A percentile compares a stretch with the other conserved stretches of the same genome.
Evolutionary conservation across 768 basidiomycete species (phyloP).

Genomic region (Kwoniella sp.): DNA sequence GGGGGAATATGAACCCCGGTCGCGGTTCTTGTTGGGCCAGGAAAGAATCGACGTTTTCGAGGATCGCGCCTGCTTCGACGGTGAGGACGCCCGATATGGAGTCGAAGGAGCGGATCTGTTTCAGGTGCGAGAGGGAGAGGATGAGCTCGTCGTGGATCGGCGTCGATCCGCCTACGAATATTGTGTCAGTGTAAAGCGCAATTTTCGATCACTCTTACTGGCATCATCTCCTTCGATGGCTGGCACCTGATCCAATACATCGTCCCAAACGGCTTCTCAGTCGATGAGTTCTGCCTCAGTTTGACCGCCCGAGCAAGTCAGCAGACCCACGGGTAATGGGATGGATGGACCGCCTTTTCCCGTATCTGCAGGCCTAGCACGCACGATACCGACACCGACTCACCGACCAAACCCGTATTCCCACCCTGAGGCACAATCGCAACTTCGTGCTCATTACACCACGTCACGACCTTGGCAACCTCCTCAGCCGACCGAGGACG

Average conservation of each 20-base stretch:
- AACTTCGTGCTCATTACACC: constrained; percentile 77
- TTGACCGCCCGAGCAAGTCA: too few species aligned
- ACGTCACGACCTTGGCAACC: constrained; percentile 82
- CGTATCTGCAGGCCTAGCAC: too few species aligned
- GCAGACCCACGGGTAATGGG: too few species aligned
- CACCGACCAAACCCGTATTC: constrained; percentile 93
- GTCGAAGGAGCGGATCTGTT: constrained; percentile 60
- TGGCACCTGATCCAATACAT: too few species aligned
- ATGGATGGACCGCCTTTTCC: too few species aligned
- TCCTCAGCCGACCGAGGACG: constrained; percentile 84
- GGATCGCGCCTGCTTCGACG: constrained; percentile 90
- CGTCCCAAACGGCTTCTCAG: too few species aligned
- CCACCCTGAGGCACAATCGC: constrained; percentile 95
- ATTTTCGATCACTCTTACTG: too few species aligned
- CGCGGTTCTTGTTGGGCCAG: constrained; percentile 59
- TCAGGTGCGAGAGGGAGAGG: constrained; percentile 79
- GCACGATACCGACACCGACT: too few species aligned
- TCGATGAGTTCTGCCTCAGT: too few species aligned
- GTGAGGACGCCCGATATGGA: constrained; percentile 72
- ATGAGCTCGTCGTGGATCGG: constrained; percentile 85
- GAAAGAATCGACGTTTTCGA: constrained; percentile 84
- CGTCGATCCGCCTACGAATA: constrained; percentile 74
- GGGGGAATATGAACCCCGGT: constrained; percentile 85
- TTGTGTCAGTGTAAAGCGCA: too few species aligned
- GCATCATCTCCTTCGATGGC: too few species aligned